Base-by-base conservation (phyloP, 225 moss, liverwort and hornwort genomes). In the Anthoceros angustus region DNA sequence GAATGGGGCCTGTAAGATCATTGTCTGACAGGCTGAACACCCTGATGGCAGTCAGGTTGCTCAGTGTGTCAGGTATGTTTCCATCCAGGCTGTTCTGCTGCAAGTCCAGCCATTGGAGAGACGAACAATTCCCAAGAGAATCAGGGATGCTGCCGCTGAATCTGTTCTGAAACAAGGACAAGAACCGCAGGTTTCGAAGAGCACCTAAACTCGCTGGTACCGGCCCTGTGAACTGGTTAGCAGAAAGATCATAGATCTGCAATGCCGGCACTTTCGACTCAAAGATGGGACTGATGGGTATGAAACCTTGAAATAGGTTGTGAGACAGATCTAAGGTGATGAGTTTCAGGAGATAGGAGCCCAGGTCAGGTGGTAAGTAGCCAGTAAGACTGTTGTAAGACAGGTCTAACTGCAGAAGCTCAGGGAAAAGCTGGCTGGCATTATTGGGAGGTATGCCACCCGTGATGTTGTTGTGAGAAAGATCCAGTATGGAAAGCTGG, bases 201-300 rank as follows among this genome's bases (percentile, higher is more conserved):
- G 10, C 14, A 1, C 55, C 55, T 7, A 55, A 23, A 11, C 55
- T 55, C 55, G 18, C 55, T 1, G 55, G 55, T 7, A 55, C 55
- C 7, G 55, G 55, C 23, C 55, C 55, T 20, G 8, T 15, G 18
- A 55, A n/a, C 55, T 55, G 55, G 55, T 55, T 55, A 23, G 55
- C 55, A n/a, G 55, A 55, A 8, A 55, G 55, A 15, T 55, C 55
- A 23, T 55, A 55, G 55, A 55, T 55, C 14, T 55, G 55, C 55
- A 55, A 23, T 5, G 55, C 55, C 23, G 55, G 55, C n/a, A 55
- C 14, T 23, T 55, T 18, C 4, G 55, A 18, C 55, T 7, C 7
- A 23, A 15, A 18, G 8, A 55, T 55, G 55, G 55, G 55, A 23
- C 55, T 18, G 55, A 23, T 55, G 55, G 55, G 55, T 9, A 55